Evolutionary conservation across 768 basidiomycete species (phyloP), one percentile per base, ranked within the genome.

Genomic region (Hygrocybe punicea): DNA sequence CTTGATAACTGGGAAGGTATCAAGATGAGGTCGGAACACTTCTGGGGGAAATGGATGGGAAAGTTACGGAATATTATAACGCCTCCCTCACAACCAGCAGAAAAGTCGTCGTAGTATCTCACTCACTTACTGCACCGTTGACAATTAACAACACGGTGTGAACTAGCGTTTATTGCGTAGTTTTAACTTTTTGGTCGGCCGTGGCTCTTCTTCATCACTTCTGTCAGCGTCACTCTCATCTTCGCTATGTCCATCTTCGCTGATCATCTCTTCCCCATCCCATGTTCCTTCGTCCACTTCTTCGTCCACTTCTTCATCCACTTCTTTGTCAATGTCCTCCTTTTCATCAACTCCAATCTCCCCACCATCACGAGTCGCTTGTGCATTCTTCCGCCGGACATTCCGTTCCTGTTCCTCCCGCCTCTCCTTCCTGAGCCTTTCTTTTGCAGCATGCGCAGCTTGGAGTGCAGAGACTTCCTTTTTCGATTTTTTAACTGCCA

Each of bases 1-100:
- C 69, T 98, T 48, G 96, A 98, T 67, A 91, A 78, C 62, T 96
- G 90, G 92, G 95, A 96, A 66, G 91, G 90, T n/a, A 78, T 91
- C 10, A 84, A 85, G 66, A 89, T 97, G 87, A 84, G 94, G 62
- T 67, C 82, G 19, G 78, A 81, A 60, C 76, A 78, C 52, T 80
- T 85, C 55, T 87, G 82, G 72, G 61, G 59, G 21, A 67, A 63
- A 46, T 67, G 69, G 66, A 69, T 73, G 33, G 61, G 65, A 37
- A 57, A 44, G 40, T 53, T 53, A 29, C 23, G 19, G 36, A 40
- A 23, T 17, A 57, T 35, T 11, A 2, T 21, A 14, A 24, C 39
- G 6, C 35, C 56, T 10, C 17, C 49, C 17, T 25, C 55, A 17
- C 42, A 55, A 19, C 14, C 47, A 23, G 17, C 42, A 2, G 16